These are phyloP conservation scores for Hydrangea macrophylla DNA, from an alignment of 148 eudicot genomes.

Conservation along the genomic window DNA sequence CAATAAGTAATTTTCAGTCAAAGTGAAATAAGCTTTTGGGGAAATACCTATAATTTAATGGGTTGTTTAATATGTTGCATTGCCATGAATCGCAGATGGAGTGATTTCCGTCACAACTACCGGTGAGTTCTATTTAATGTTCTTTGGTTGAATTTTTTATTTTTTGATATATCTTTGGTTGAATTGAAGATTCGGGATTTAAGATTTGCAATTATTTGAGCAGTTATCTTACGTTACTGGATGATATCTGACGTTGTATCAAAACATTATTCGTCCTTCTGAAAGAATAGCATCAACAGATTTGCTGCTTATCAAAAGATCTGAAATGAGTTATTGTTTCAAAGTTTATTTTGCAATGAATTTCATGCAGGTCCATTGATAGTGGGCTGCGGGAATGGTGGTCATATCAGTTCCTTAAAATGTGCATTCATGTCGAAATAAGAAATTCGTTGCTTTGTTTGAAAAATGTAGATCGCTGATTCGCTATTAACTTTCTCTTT, in stretches of 20 bases:
- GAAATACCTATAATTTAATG: background rate
- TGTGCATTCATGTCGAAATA: too few relatives aligned
- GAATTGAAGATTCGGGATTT: background rate
- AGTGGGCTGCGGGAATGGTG: too few relatives aligned
- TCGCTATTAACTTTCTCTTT: too few relatives aligned
- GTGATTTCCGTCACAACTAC: slow-evolving; percentile 69
- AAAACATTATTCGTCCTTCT: background rate
- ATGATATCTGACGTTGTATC: background rate
- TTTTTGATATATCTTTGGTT: background rate
- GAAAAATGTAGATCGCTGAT: too few relatives aligned
- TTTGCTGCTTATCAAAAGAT: too few relatives aligned
- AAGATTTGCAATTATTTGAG: background rate
- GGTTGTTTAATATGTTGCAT: slow-evolving; percentile 17
- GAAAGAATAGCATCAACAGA: too few relatives aligned
- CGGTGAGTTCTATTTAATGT: slow-evolving; percentile 54
- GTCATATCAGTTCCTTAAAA: too few relatives aligned
- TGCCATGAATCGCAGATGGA: slow-evolving; percentile 66
- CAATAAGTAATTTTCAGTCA: background rate
- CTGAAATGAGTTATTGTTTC: too few relatives aligned
- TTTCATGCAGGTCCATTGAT: too few relatives aligned
- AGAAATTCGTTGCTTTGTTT: too few relatives aligned
- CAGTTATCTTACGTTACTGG: background rate
- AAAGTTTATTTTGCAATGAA: too few relatives aligned
- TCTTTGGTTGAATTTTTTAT: too few relatives aligned
- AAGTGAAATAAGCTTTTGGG: background rate